Percentiles rank a stretch among this genome's conserved stretches.
Conservation (phyloP, 352 stramenopile species). For the Elongisporangium prolatum region DNA sequence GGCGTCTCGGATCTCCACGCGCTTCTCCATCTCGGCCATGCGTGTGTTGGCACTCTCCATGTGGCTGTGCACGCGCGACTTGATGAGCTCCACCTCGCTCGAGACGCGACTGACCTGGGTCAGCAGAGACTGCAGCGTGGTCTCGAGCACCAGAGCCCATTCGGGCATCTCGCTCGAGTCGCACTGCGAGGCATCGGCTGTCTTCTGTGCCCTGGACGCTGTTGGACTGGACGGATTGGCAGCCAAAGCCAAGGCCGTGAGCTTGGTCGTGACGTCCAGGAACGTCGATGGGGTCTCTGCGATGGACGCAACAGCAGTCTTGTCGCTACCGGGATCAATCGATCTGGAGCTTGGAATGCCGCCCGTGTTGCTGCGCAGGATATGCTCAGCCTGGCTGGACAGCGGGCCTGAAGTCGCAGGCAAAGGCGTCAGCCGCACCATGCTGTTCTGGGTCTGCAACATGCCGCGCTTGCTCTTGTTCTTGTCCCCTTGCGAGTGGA, state of each 20-base stretch:
- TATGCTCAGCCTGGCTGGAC: neutral
- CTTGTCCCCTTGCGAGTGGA: slow-evolving; percentile 28
- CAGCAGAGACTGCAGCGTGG: slow-evolving; percentile 49
- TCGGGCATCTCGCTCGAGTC: slow-evolving; percentile 18
- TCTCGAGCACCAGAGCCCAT: slow-evolving; percentile 47
- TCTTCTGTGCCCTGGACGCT: neutral
- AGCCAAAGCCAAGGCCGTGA: neutral
- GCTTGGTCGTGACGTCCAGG: neutral
- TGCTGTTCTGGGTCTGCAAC: neutral
- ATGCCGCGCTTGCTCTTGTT: slow-evolving; percentile 7
- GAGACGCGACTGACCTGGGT: slow-evolving; percentile 47
- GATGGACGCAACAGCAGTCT: neutral
- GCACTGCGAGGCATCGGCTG: too few species aligned
- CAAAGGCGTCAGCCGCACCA: neutral
- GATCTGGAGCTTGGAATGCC: neutral
- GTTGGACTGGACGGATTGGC: neutral
- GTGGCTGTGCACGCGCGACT: slow-evolving; percentile 32
- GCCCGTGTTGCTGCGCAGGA: neutral
- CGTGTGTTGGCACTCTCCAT: slow-evolving; percentile 33
- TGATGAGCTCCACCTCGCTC: slow-evolving; percentile 48
- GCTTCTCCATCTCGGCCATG: slow-evolving; percentile 42
- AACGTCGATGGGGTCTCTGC: neutral
- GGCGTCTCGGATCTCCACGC: slow-evolving; percentile 37
- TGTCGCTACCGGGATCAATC: neutral
- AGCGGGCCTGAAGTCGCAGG: neutral